These are phyloP conservation scores for Magnaporthiopsis poae DNA, from an alignment of 2,329 filamentous ascomycete species.

Conservation along the genomic window DNA sequence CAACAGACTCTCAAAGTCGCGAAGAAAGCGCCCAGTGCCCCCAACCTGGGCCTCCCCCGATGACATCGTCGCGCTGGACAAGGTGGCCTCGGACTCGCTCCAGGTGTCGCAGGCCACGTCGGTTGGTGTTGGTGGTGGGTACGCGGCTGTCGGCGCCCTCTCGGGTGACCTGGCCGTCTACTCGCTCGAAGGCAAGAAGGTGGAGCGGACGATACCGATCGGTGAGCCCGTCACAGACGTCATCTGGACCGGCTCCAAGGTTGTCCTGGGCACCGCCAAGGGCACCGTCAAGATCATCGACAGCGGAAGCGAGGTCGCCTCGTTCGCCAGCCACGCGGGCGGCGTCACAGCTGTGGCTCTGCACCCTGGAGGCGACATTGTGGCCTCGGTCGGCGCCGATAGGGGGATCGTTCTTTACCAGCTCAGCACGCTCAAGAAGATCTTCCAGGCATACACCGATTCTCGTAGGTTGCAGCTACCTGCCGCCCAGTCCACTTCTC, in stretches of 20 bases:
- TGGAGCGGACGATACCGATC: slow-evolving; percentile 58
- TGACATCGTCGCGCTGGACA: slow-evolving; percentile 45
- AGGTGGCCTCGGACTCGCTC: slow-evolving; percentile 34
- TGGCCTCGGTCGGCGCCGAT: slow-evolving; percentile 81
- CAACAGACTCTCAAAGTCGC: slow-evolving; percentile 70
- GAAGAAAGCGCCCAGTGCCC: slow-evolving; percentile 80
- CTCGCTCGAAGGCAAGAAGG: slow-evolving; percentile 56
- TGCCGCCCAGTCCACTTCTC: background rate
- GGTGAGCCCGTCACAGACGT: slow-evolving; percentile 58
- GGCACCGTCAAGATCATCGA: slow-evolving; percentile 75
- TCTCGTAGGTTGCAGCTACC: slow-evolving; percentile 50
- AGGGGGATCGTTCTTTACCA: slow-evolving; percentile 93
- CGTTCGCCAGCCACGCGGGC: slow-evolving; percentile 73
- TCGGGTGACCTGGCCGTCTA: slow-evolving; percentile 68
- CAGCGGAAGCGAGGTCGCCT: slow-evolving; percentile 56
- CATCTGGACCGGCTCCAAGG: slow-evolving; percentile 56
- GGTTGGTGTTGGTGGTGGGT: slow-evolving; percentile 44
- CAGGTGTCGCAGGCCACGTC: slow-evolving; percentile 40
- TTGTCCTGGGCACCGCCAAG: slow-evolving; percentile 63
- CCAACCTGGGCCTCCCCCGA: slow-evolving; percentile 75
- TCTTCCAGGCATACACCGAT: slow-evolving; percentile 72
- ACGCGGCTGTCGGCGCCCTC: slow-evolving; percentile 65
- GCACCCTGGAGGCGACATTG: slow-evolving; percentile 72
- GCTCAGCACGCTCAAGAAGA: slow-evolving; percentile 52
- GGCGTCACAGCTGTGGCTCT: slow-evolving; percentile 65